phyloP scores from a whole-genome alignment of 768 basidiomycete species.

The Mrakia blollopis region DNA sequence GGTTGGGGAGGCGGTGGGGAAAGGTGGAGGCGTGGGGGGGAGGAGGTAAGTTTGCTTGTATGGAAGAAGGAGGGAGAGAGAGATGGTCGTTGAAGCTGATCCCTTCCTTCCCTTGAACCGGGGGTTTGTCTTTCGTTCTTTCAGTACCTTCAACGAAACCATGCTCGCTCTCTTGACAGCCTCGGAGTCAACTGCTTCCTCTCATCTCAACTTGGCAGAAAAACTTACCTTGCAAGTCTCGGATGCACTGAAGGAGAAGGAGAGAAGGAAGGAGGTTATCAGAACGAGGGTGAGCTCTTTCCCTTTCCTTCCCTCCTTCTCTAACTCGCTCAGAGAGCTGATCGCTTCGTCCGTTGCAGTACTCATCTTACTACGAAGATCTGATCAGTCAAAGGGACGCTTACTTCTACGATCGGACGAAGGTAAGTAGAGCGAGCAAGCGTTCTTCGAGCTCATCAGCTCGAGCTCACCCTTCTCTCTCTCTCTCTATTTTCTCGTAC shows the following conservation, averaged over 20 bases:
- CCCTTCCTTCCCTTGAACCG: constrained; percentile 18
- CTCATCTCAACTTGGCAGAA: constrained; percentile 65
- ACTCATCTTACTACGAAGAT: constrained; percentile 17
- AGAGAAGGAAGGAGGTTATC: constrained; percentile 57
- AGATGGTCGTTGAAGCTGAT: background rate
- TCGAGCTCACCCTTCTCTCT: background rate
- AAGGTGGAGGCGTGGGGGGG: background rate
- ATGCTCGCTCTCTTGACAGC: constrained; percentile 64
- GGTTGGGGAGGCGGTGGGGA: constrained; percentile 50
- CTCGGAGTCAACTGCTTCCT: constrained; percentile 58
- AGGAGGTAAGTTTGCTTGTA: constrained; percentile 49
- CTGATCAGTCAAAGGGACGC: constrained; percentile 24
- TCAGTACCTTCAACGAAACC: constrained; percentile 66
- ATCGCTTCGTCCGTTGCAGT: background rate
- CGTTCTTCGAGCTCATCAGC: no score
- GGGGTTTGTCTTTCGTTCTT: no score
- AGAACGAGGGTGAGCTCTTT: constrained; percentile 7
- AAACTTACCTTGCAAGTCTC: constrained; percentile 56
- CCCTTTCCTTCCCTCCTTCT: no score
- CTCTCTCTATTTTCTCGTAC: background rate
- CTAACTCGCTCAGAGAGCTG: background rate
- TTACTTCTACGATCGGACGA: constrained; percentile 17
- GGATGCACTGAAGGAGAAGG: constrained; percentile 59
- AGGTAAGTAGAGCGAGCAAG: background rate
- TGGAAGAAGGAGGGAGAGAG: background rate